phyloP scores from a whole-genome alignment of 345 rosid genomes.

The Dipteronia dyeriana region DNA sequence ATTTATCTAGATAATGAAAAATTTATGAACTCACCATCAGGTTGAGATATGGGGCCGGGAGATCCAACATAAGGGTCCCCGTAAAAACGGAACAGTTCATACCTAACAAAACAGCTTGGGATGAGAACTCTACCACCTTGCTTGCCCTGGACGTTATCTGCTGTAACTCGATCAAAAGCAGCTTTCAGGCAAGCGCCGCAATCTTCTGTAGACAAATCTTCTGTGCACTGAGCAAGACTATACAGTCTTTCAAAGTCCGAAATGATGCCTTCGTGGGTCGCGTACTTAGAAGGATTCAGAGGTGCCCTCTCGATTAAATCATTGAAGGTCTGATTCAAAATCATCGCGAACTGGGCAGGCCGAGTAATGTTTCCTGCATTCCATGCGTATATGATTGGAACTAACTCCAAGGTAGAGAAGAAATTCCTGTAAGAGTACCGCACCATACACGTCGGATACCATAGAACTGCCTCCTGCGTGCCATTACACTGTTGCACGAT shows the following conservation, averaged over 20 bases:
- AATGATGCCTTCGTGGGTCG: not conserved
- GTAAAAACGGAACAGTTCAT: conserved; percentile 6
- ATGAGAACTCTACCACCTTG: conserved; percentile 8
- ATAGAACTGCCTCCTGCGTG: not conserved
- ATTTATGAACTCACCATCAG: not conserved
- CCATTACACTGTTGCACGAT: not conserved
- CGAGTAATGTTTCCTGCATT: not conserved
- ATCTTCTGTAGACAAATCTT: not conserved
- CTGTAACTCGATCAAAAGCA: not conserved
- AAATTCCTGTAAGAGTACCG: conserved; percentile 29
- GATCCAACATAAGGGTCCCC: not conserved
- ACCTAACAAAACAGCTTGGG: conserved; percentile 23
- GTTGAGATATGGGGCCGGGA: not conserved
- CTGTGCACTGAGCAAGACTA: conserved; percentile 26
- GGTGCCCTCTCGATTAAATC: not conserved
- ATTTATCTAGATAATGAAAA: no score
- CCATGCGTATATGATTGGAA: not conserved
- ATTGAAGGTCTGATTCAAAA: not conserved
- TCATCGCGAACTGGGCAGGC: not conserved
- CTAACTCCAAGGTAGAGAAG: not conserved
- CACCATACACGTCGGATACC: conserved; percentile 33
- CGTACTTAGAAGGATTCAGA: not conserved
- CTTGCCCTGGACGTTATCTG: not conserved
- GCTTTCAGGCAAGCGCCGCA: not conserved
- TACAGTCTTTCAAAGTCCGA: not conserved